Percentiles rank a stretch among this genome's conserved stretches.
Conservation (phyloP, 345 rosid genomes). For the Cardamine occulta region DNA sequence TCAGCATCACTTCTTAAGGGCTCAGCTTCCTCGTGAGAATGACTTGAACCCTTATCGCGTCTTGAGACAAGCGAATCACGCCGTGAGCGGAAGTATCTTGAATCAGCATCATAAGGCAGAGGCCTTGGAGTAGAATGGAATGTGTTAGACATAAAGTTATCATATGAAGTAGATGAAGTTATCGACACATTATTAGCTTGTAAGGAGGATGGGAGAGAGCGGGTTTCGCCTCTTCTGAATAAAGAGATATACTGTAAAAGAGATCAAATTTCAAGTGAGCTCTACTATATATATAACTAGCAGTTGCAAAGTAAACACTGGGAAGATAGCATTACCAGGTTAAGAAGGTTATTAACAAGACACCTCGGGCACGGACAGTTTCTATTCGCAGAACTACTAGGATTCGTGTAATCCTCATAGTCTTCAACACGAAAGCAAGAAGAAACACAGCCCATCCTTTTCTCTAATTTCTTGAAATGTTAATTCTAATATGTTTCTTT, state of each 20-base stretch:
- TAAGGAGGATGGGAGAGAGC: constrained; percentile 71
- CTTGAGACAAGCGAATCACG: constrained; percentile 67
- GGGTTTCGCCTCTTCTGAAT: constrained; percentile 79
- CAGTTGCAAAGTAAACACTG: not conserved
- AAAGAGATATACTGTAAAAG: constrained; percentile 66
- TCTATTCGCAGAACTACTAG: constrained; percentile 62
- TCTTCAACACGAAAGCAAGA: constrained; percentile 75
- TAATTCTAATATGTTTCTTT: constrained; percentile 21
- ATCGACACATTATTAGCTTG: constrained; percentile 69
- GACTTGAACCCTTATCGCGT: constrained; percentile 89
- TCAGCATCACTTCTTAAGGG: constrained; percentile 69
- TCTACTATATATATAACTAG: not conserved
- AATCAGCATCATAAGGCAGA: constrained; percentile 88
- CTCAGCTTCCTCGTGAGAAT: constrained; percentile 81
- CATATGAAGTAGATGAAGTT: constrained; percentile 65
- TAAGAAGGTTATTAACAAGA: constrained; percentile 66
- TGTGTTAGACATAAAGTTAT: constrained; percentile 78
- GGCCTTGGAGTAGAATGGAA: constrained; percentile 93
- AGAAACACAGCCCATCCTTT: constrained; percentile 82
- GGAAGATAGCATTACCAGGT: constrained; percentile 55
- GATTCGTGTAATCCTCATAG: constrained; percentile 68
- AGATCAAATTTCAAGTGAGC: not conserved
- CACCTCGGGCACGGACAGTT: constrained; percentile 74
- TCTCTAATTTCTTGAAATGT: constrained; percentile 31
- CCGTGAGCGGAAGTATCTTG: constrained; percentile 60